These are phyloP conservation scores for Hypoxylon sp. DNA, from an alignment of 2,329 filamentous ascomycete genomes.

Conservation along the genomic window DNA sequence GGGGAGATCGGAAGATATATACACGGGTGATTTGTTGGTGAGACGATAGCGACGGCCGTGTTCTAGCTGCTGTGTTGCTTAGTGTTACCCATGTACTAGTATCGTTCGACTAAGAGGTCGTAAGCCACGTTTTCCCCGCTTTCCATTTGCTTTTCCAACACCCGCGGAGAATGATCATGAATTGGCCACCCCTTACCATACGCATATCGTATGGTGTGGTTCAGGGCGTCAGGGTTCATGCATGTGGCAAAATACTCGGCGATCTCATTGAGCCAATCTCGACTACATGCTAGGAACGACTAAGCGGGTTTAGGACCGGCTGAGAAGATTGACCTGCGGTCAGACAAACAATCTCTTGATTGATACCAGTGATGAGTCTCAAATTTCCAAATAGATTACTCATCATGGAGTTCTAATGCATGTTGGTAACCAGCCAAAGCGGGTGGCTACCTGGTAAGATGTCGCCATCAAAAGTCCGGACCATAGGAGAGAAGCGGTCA, in stretches of 20 bases:
- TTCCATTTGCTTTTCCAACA: background rate
- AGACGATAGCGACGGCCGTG: background rate
- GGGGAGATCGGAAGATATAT: background rate
- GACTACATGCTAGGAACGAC: background rate
- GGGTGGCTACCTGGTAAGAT: too few relatives aligned
- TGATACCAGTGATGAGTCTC: background rate
- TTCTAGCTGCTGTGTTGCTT: background rate
- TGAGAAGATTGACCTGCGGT: background rate
- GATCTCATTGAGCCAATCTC: slow-evolving; percentile 4
- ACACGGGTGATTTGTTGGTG: background rate
- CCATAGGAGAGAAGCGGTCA: too few relatives aligned
- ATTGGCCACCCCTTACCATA: background rate
- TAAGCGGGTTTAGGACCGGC: background rate
- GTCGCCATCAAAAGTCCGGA: too few relatives aligned
- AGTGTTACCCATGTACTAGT: background rate
- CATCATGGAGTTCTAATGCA: background rate
- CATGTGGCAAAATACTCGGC: background rate
- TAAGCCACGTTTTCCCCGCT: slow-evolving; percentile 5
- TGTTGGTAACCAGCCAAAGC: background rate
- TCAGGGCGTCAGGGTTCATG: background rate
- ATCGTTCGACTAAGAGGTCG: background rate
- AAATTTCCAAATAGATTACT: background rate
- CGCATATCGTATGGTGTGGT: background rate
- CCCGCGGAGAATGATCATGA: background rate
- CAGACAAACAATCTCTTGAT: background rate